phyloP scores from a whole-genome alignment of 2,329 filamentous ascomycete genomes.

The Pestalotiopsis sp. region DNA sequence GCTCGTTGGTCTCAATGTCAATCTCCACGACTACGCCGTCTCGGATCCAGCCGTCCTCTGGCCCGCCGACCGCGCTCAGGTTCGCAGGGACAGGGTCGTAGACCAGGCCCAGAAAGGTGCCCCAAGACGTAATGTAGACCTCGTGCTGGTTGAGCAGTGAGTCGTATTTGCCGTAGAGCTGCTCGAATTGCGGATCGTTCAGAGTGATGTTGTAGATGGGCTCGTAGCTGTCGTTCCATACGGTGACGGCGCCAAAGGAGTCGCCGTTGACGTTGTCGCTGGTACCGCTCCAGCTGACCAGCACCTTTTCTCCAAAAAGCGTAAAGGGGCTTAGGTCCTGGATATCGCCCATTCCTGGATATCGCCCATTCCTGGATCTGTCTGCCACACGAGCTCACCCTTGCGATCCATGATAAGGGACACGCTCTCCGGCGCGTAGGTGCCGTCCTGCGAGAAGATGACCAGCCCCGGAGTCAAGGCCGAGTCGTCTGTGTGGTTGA shows the following conservation, averaged over 20 bases:
- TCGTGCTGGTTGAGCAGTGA: constrained; percentile 25
- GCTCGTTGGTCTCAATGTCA: constrained; percentile 19
- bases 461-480: background rate
- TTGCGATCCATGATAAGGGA: background rate
- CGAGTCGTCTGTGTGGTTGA: background rate
- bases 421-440: background rate
- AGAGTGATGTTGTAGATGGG: background rate
- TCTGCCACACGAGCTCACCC: background rate
- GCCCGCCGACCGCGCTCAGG: constrained; percentile 17
- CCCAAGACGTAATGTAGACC: constrained; percentile 24
- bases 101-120: constrained; percentile 24
- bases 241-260: background rate
- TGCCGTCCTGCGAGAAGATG: background rate
- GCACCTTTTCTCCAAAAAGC: background rate
- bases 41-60: constrained; percentile 15
- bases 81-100: constrained; percentile 23
- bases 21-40: constrained; percentile 24
- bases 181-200: background rate
- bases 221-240: background rate
- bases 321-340: background rate
- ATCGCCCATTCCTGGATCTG: background rate
- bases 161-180: background rate
- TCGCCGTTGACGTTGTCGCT: background rate
- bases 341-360: background rate
- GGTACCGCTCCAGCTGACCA: background rate